phyloP scores from a whole-genome alignment of 2,329 filamentous ascomycete species.

The Cercospora canescens region DNA sequence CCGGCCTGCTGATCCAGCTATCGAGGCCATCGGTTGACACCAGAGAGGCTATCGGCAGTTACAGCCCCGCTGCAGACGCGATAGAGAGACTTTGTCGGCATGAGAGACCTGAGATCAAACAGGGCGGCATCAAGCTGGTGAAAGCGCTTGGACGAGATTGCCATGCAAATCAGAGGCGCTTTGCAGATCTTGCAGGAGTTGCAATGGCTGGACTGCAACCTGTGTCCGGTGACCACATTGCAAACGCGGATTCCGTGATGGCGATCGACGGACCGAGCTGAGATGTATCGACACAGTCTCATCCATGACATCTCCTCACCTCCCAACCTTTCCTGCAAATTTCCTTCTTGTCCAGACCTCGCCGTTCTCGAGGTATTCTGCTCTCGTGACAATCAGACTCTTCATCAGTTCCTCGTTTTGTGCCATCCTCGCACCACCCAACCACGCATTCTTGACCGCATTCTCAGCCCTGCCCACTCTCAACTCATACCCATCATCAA shows the following conservation, averaged over 20 bases:
- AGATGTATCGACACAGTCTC: background rate
- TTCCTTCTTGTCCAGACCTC: conserved; percentile 36
- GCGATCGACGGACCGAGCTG: conserved; percentile 13
- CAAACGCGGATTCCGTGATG: conserved; percentile 2
- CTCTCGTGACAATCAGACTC: conserved; percentile 73
- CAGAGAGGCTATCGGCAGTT: conserved; percentile 25
- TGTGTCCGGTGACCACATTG: background rate
- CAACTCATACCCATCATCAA: conserved; percentile 71
- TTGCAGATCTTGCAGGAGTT: conserved; percentile 25
- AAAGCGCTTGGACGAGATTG: conserved; percentile 31
- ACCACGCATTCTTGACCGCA: conserved; percentile 80
- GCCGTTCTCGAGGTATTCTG: conserved; percentile 91
- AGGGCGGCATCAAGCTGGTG: conserved; percentile 31
- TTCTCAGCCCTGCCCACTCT: conserved; percentile 69
- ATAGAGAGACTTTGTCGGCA: conserved; percentile 28
- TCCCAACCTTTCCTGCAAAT: conserved; percentile 35
- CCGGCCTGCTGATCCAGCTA: conserved; percentile 33
- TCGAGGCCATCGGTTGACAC: conserved; percentile 26
- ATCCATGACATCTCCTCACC: conserved; percentile 17
- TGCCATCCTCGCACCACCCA: conserved; percentile 78
- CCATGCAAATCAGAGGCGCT: conserved; percentile 27
- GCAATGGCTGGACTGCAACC: conserved; percentile 17
- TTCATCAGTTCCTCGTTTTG: conserved; percentile 64
- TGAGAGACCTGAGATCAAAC: conserved; percentile 28
- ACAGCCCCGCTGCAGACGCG: conserved; percentile 16